phyloP scores from a whole-genome alignment of 257 asterid species.

The Rauvolfia tetraphylla region DNA sequence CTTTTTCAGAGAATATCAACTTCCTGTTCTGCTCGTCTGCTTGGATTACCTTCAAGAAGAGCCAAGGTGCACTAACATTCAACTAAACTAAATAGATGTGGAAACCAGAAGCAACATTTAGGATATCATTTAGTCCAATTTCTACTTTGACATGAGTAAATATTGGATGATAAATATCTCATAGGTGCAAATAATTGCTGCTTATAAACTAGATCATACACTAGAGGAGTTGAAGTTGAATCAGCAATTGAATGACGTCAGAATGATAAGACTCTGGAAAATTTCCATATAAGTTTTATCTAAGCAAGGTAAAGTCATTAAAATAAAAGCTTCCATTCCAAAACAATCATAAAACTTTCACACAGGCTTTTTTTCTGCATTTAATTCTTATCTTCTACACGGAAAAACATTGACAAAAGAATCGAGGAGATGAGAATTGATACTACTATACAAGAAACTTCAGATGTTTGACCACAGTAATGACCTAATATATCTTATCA shows the following conservation, averaged over 20 bases:
- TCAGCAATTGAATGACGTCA: background rate
- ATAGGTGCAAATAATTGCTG: background rate
- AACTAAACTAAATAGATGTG: background rate
- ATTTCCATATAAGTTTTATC: background rate
- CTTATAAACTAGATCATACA: background rate
- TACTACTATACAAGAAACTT: background rate
- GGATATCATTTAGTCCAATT: background rate
- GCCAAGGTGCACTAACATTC: constrained; percentile 11
- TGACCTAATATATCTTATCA: background rate
- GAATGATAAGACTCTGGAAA: background rate
- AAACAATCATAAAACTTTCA: background rate
- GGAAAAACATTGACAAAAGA: background rate
- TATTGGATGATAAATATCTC: background rate
- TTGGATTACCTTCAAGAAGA: constrained; percentile 60
- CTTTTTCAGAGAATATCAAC: constrained; percentile 90
- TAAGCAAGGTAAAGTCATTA: background rate
- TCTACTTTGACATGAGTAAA: background rate
- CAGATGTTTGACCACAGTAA: background rate
- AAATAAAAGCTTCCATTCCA: background rate
- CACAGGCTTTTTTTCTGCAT: background rate
- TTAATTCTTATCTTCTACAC: background rate
- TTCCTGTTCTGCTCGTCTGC: constrained; percentile 66
- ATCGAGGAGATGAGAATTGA: background rate
- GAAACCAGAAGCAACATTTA: constrained; percentile 7
- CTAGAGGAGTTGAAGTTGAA: background rate